Evolutionary conservation across 176 grass and related monocot genomes (phyloP).

Genomic region (Oryza meyeriana): DNA sequence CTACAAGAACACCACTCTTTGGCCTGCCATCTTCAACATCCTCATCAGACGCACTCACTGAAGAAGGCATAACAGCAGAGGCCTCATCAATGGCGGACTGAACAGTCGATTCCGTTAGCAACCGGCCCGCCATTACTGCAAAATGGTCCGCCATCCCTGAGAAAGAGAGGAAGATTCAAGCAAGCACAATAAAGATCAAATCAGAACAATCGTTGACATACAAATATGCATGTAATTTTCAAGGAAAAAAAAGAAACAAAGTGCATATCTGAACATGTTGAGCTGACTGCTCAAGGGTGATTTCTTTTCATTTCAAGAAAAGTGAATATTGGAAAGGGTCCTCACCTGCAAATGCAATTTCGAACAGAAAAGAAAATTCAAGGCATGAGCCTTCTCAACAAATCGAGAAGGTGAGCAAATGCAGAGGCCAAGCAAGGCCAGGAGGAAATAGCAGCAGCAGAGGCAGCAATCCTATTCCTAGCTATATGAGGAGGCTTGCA

Average conservation of each 20-base stretch:
- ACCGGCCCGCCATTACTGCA: constrained; percentile 48
- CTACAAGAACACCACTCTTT: constrained; percentile 31
- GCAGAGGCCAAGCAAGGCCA: constrained; percentile 1
- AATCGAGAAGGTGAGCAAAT: neutral
- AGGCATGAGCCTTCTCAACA: neutral
- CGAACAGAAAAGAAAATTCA: neutral
- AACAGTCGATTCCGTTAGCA: constrained; percentile 62
- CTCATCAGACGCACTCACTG: neutral
- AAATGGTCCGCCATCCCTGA: constrained; percentile 62
- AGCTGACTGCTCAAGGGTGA: neutral
- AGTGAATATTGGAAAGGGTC: neutral
- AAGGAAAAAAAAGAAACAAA: neutral
- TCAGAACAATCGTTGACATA: neutral
- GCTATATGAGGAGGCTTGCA: constrained; percentile 39
- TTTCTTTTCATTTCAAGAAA: neutral
- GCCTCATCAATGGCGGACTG: constrained; percentile 46
- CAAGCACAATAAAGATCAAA: neutral
- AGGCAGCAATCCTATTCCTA: neutral
- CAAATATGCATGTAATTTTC: neutral
- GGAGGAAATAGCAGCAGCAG: constrained; percentile 13
- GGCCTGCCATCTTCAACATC: neutral
- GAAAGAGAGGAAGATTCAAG: neutral
- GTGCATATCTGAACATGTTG: neutral
- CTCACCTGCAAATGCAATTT: neutral
- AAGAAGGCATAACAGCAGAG: constrained; percentile 1